Percentiles rank a stretch among this genome's conserved stretches.
These are phyloP conservation scores for Phytopythium montanum DNA, from an alignment of 352 stramenopile genomes.

Conservation along the genomic window DNA sequence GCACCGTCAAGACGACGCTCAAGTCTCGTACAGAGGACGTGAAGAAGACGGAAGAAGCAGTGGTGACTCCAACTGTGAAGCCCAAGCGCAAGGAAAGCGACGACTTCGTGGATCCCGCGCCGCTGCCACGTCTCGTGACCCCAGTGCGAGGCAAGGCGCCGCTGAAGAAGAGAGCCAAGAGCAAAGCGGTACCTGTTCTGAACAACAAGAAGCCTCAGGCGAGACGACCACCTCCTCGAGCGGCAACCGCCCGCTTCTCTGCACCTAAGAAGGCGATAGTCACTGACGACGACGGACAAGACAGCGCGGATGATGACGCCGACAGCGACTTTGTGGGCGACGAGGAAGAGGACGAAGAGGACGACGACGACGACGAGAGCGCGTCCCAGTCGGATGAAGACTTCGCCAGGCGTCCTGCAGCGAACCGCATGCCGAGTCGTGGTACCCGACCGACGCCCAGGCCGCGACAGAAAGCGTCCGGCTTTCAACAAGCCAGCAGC, in stretches of 20 bases:
- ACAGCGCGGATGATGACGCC: slow-evolving; percentile 28
- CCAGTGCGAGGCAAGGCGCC: slow-evolving; percentile 22
- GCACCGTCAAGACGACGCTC: background rate
- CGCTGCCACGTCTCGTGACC: slow-evolving; percentile 8
- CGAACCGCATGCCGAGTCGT: slow-evolving; percentile 1
- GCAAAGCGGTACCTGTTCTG: background rate
- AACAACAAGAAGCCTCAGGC: background rate
- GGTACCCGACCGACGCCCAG: background rate
- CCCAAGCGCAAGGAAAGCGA: slow-evolving; percentile 11
- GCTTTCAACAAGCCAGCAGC: background rate
- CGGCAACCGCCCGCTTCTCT: background rate
- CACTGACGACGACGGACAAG: slow-evolving; percentile 12
- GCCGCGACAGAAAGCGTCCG: background rate
- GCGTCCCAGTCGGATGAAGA: slow-evolving; percentile 14
- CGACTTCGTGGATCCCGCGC: slow-evolving; percentile 11
- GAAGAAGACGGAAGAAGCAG: background rate
- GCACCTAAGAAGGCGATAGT: background rate
- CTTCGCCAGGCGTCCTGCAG: background rate
- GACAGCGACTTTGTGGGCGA: slow-evolving; percentile 45
- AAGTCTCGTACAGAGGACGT: too few species aligned
- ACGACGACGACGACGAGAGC: slow-evolving; percentile 25
- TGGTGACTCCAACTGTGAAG: background rate
- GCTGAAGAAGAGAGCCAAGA: slow-evolving; percentile 26
- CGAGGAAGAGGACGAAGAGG: slow-evolving; percentile 20
- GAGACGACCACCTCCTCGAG: background rate